These are phyloP conservation scores for Heimioporus sp. DNA, from an alignment of 768 basidiomycete genomes.

Conservation along the genomic window DNA sequence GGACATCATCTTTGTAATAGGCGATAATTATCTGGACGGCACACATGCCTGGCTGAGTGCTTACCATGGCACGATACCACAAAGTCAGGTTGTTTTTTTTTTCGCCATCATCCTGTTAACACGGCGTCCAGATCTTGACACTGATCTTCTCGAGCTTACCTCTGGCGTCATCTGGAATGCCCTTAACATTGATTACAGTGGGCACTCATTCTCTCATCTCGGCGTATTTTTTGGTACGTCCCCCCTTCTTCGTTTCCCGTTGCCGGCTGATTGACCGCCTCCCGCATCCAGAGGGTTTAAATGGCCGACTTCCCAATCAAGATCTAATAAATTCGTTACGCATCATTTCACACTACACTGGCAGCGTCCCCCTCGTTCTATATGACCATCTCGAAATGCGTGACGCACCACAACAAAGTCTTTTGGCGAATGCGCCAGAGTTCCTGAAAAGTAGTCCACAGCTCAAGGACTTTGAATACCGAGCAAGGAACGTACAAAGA, in stretches of 20 bases:
- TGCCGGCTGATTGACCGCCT: constrained; percentile 1
- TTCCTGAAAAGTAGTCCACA: constrained; percentile 40
- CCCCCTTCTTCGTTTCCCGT: neutral
- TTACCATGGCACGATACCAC: constrained; percentile 70
- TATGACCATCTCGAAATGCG: constrained; percentile 71
- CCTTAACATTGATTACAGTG: constrained; percentile 91
- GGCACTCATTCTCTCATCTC: constrained; percentile 94
- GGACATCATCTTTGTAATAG: constrained; percentile 86
- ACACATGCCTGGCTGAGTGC: constrained; percentile 89
- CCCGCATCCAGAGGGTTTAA: constrained; percentile 73
- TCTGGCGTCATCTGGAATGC: constrained; percentile 97
- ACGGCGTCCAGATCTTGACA: constrained; percentile 52
- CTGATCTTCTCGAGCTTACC: constrained; percentile 57
- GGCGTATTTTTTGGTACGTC: constrained; percentile 89
- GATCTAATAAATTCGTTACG: constrained; percentile 86
- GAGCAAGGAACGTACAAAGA: constrained; percentile 63
- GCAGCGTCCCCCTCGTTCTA: constrained; percentile 72
- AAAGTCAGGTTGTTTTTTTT: constrained; percentile 47
- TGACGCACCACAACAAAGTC: constrained; percentile 36
- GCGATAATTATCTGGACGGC: constrained; percentile 86
- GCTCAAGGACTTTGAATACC: constrained; percentile 52
- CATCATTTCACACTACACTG: constrained; percentile 68
- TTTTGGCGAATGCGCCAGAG: constrained; percentile 46
- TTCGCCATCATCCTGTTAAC: neutral
- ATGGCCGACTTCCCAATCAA: constrained; percentile 94